These are phyloP conservation scores for Terana coerulea DNA, from an alignment of 768 basidiomycete species.

Conservation along the genomic window DNA sequence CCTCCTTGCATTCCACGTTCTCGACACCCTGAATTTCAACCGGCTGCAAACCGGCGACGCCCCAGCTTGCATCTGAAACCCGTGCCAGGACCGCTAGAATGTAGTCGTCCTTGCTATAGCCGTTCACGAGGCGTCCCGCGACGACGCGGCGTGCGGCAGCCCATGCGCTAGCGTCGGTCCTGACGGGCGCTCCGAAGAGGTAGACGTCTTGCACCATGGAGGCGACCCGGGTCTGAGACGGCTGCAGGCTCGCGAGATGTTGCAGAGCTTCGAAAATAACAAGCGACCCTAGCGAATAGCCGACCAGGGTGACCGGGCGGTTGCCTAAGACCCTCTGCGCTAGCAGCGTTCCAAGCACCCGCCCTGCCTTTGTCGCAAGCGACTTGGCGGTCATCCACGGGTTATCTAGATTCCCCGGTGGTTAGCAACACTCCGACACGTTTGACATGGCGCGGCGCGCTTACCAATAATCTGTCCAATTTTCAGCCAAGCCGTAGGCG, in stretches of 20 bases:
- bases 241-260: constrained; percentile 41
- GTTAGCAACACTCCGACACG: too few relatives aligned
- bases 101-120: constrained; percentile 49
- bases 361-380: constrained; percentile 49
- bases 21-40: constrained; percentile 51
- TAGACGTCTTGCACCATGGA: constrained; percentile 53
- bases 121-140: constrained; percentile 51
- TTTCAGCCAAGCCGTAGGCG: constrained; percentile 47
- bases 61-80: constrained; percentile 43
- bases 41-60: constrained; percentile 45
- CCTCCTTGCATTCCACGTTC: constrained; percentile 43
- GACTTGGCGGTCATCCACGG: constrained; percentile 56
- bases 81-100: constrained; percentile 51
- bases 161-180: constrained; percentile 41
- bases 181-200: constrained; percentile 48
- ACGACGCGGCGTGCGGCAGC: constrained; percentile 44
- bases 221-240: constrained; percentile 33
- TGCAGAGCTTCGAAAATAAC: constrained; percentile 56
- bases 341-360: constrained; percentile 49
- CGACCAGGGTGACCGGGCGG: constrained; percentile 51
- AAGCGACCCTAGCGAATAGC: constrained; percentile 53
- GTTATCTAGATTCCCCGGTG: constrained; percentile 37
- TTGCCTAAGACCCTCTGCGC: constrained; percentile 47
- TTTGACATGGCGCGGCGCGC: constrained; percentile 9
- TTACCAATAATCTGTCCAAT: constrained; percentile 52